Percentiles rank a stretch among this genome's conserved stretches.
Evolutionary conservation across 768 basidiomycete species (phyloP).

Genomic region (Termitomyces sp.): DNA sequence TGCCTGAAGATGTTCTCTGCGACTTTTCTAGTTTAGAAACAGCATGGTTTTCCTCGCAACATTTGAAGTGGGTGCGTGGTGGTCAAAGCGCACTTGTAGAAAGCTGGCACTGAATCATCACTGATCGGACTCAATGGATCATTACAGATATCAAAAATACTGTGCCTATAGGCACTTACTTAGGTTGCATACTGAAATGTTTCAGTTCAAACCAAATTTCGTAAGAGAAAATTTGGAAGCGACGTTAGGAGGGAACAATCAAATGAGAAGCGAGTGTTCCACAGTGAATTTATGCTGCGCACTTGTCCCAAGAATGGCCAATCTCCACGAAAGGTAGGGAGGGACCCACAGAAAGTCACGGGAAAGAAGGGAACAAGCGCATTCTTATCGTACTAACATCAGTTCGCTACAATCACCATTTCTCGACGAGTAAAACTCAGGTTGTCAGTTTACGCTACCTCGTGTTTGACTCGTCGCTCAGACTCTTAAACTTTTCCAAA

Average conservation of each 20-base stretch:
- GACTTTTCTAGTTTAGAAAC: not conserved
- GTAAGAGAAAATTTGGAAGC: too few relatives aligned
- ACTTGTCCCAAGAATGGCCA: too few relatives aligned
- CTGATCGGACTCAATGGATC: too few relatives aligned
- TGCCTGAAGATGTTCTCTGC: not conserved
- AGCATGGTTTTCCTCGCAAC: not conserved
- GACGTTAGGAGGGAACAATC: too few relatives aligned
- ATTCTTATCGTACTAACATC: not conserved
- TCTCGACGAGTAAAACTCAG: not conserved
- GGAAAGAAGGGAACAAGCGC: not conserved
- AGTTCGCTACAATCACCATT: not conserved
- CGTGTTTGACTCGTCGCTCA: not conserved
- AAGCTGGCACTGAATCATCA: too few relatives aligned
- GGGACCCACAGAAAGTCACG: not conserved
- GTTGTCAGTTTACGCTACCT: not conserved
- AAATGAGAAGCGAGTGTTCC: too few relatives aligned
- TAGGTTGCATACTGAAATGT: too few relatives aligned
- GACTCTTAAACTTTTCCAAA: not conserved
- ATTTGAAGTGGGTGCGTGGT: not conserved
- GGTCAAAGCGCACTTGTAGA: too few relatives aligned
- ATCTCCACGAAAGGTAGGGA: not conserved
- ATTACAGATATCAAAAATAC: too few relatives aligned
- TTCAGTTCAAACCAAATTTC: too few relatives aligned
- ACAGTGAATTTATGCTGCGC: too few relatives aligned
- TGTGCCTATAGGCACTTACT: too few relatives aligned